Conservation (phyloP, 2,329 filamentous ascomycete species). For the Arthrobotrys pseudoclavata region DNA sequence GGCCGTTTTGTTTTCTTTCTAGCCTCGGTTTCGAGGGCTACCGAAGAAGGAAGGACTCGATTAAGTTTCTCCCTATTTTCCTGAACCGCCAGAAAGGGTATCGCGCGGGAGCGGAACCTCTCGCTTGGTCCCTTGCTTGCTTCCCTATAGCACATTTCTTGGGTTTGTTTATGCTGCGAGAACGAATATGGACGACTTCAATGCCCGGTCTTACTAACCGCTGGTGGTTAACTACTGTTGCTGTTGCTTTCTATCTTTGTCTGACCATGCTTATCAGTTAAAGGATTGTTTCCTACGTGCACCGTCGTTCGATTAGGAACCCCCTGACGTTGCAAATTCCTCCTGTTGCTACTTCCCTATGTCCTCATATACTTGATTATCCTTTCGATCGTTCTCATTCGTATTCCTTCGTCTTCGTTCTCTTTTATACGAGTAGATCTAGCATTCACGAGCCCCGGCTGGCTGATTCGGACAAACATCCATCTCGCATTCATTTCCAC, state of each 20-base stretch:
- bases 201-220: neutral
- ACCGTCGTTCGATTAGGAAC: neutral
- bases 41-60: too few species aligned
- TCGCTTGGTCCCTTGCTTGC: neutral
- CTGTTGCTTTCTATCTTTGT: neutral
- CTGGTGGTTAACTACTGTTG: neutral
- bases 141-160: neutral
- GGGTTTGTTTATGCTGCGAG: constrained; percentile 9
- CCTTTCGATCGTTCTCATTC: neutral
- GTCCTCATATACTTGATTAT: neutral
- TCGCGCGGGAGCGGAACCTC: neutral
- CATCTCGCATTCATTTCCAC: constrained; percentile 9
- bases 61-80: neutral
- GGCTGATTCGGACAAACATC: neutral
- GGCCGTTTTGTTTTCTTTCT: neutral
- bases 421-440: too few species aligned
- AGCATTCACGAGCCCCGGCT: too few species aligned
- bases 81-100: constrained; percentile 1
- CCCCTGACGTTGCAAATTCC: neutral
- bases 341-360: neutral
- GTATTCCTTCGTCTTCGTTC: neutral
- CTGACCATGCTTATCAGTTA: neutral
- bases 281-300: too few species aligned
- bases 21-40: too few species aligned
- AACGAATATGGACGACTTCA: constrained; percentile 5